A percentile compares a stretch with the other conserved stretches of the same genome.
Evolutionary conservation across 1,284 basidiomycete genomes (phyloP).

Genomic region (Marasmius fiardii): DNA sequence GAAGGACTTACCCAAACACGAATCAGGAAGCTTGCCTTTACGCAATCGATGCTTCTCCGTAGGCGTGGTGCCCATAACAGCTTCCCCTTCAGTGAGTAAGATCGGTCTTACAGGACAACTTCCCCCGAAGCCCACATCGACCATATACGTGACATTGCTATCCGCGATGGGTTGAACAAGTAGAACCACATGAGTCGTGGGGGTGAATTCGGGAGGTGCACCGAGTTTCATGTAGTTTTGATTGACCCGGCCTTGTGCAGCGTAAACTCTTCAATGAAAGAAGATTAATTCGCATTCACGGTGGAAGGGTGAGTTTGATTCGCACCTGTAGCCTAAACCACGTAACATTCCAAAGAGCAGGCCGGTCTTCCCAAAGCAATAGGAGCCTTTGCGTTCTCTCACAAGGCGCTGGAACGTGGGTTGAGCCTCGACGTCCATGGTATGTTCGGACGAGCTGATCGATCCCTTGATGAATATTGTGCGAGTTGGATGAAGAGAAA

Average conservation of each 20-base stretch:
- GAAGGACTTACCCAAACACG: conserved; percentile 22
- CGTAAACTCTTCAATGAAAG: conserved; percentile 1
- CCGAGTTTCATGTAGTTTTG: conserved; percentile 17
- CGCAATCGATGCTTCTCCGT: conserved; percentile 28
- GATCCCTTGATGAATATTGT: background rate
- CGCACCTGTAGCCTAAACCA: conserved; percentile 19
- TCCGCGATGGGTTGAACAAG: conserved; percentile 33
- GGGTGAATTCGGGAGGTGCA: conserved; percentile 21
- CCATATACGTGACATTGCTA: conserved; percentile 31
- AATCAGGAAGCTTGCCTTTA: conserved; percentile 18
- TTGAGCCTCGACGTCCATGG: conserved; percentile 17
- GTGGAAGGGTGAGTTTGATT: background rate
- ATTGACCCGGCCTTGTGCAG: background rate
- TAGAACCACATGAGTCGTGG: conserved; percentile 28
- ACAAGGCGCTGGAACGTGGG: conserved; percentile 17
- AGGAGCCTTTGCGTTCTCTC: conserved; percentile 16
- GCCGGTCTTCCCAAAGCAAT: conserved; percentile 17
- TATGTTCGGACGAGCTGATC: conserved; percentile 15
- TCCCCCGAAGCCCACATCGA: conserved; percentile 19
- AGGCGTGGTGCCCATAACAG: conserved; percentile 21
- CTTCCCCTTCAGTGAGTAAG: conserved; percentile 26
- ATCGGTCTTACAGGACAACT: conserved; percentile 29
- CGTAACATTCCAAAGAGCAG: conserved; percentile 17
- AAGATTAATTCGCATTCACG: background rate
- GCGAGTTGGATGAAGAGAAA: background rate